Conservation (phyloP, 1,284 basidiomycete genomes). For the Irpex sp. region DNA sequence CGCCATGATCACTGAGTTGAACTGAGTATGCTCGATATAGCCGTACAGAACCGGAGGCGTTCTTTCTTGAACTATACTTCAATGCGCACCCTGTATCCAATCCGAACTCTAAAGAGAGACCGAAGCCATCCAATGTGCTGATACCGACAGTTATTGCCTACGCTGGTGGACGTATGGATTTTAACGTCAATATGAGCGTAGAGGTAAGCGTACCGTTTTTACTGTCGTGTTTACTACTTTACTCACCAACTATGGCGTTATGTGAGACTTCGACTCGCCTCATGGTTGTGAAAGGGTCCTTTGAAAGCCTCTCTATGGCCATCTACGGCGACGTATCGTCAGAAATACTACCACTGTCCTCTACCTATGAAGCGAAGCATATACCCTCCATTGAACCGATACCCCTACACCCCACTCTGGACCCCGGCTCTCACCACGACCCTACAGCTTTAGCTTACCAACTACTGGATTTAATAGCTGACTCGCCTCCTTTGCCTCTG, state of each 20-base stretch:
- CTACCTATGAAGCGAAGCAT: slow-evolving; percentile 30
- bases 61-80: slow-evolving; percentile 69
- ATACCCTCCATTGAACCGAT: slow-evolving; percentile 34
- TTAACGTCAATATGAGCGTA: slow-evolving; percentile 59
- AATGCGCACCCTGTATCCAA: slow-evolving; percentile 49
- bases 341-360: slow-evolving; percentile 20
- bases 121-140: slow-evolving; percentile 59
- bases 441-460: slow-evolving; percentile 56
- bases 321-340: slow-evolving; percentile 57
- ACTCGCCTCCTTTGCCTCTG: slow-evolving; percentile 54
- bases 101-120: slow-evolving; percentile 48
- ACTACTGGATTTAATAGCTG: slow-evolving; percentile 53
- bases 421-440: slow-evolving; percentile 54
- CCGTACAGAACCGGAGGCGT: slow-evolving; percentile 62
- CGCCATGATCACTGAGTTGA: too few relatives aligned
- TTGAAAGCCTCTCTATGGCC: slow-evolving; percentile 59
- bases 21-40: slow-evolving; percentile 27
- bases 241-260: background rate
- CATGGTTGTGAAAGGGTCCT: slow-evolving; percentile 71
- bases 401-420: slow-evolving; percentile 43
- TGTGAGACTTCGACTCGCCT: slow-evolving; percentile 66
- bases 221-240: too few relatives aligned
- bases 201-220: slow-evolving; percentile 39
- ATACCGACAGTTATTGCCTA: slow-evolving; percentile 70
- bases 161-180: slow-evolving; percentile 61